Conservation (phyloP, 306 rosid species). For the Lathyrus aphaca region DNA sequence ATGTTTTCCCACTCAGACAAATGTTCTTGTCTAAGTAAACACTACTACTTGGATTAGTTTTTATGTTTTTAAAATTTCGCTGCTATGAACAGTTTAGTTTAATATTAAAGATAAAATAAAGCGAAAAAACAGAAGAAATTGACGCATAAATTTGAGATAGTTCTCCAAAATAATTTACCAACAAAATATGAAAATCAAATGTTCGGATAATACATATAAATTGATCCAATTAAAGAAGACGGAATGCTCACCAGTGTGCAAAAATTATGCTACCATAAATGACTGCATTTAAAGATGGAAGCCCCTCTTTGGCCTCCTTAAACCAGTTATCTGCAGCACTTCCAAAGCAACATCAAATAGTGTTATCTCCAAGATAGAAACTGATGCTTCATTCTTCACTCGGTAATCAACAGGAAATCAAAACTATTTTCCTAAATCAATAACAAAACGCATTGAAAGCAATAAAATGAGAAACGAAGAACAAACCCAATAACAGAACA, state of each 20-base stretch:
- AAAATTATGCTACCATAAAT: slow-evolving; percentile 89
- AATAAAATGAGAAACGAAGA: no score
- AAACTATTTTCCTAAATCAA: no score
- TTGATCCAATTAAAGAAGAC: slow-evolving; percentile 27
- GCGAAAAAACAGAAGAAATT: background rate
- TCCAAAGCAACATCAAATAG: slow-evolving; percentile 59
- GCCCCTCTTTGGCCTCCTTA: slow-evolving; percentile 80
- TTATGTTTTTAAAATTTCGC: background rate
- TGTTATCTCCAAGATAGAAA: slow-evolving; percentile 46
- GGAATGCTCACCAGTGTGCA: slow-evolving; percentile 77
- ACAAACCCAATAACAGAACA: no score
- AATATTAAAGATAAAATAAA: background rate
- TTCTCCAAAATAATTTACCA: background rate
- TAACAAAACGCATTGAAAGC: no score
- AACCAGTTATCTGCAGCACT: slow-evolving; percentile 99
- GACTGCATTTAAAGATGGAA: slow-evolving; percentile 75
- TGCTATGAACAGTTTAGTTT: background rate
- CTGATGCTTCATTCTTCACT: slow-evolving; percentile 22
- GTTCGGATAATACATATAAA: slow-evolving; percentile 15
- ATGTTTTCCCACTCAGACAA: background rate
- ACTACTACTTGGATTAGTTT: background rate
- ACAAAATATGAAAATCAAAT: slow-evolving; percentile 23
- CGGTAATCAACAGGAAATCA: slow-evolving; percentile 9
- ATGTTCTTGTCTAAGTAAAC: slow-evolving; percentile 7
- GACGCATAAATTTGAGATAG: background rate